Evolutionary conservation across 805 yeast species (phyloP).

Genomic region (Hanseniaspora clermontiae): DNA sequence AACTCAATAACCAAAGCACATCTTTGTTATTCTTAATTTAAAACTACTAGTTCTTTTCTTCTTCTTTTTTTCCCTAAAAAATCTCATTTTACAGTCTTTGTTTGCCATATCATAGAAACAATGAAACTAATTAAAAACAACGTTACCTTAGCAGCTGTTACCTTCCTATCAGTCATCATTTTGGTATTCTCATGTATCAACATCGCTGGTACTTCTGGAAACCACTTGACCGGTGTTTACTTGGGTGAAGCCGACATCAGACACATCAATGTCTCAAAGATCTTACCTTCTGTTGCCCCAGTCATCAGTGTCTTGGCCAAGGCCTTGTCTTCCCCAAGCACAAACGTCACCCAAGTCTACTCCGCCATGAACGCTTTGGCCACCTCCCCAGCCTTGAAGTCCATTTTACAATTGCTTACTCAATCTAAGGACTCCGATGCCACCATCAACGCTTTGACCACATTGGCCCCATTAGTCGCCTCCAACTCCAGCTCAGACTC

Average conservation of each 20-base stretch:
- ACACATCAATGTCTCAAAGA: slow-evolving; percentile 26
- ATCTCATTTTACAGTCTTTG: no score
- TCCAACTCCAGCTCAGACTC: slow-evolving; percentile 8
- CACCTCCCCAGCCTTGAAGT: slow-evolving; percentile 22
- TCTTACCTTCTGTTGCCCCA: slow-evolving; percentile 24
- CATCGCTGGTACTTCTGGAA: slow-evolving; percentile 25
- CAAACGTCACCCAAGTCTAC: slow-evolving; percentile 18
- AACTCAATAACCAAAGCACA: no score
- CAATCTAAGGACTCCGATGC: slow-evolving; percentile 19
- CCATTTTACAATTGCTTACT: slow-evolving; percentile 23
- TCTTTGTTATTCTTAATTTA: no score
- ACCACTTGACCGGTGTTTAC: slow-evolving; percentile 24
- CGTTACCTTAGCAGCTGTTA: slow-evolving; percentile 13
- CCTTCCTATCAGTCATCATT: slow-evolving; percentile 21
- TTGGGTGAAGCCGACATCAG: slow-evolving; percentile 26
- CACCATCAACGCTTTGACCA: slow-evolving; percentile 22
- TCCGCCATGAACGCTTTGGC: slow-evolving; percentile 21
- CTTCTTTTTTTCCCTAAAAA: no score
- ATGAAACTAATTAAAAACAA: slow-evolving; percentile 3
- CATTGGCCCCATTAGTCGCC: slow-evolving; percentile 23
- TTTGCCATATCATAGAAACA: neutral
- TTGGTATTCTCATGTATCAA: slow-evolving; percentile 24
- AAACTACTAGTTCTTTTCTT: no score
- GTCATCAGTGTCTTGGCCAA: slow-evolving; percentile 22
- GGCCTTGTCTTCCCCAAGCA: slow-evolving; percentile 21